Conservation (phyloP, 2,329 filamentous ascomycete genomes). For the Calycina marina region DNA sequence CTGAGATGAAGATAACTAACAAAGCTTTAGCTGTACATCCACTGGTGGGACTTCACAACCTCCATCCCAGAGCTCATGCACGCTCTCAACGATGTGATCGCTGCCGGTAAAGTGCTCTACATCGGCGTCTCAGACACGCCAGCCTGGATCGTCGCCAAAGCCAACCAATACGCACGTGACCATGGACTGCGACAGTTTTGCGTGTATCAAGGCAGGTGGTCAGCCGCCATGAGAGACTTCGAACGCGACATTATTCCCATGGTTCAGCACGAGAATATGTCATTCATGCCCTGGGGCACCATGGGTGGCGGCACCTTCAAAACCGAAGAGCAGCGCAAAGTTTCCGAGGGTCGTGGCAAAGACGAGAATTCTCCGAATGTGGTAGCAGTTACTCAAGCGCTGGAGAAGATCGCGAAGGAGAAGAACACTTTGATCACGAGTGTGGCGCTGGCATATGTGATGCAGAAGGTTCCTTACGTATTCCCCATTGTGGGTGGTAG, state of each 20-base stretch:
- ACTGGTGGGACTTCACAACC: slow-evolving; percentile 56
- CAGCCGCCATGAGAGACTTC: slow-evolving; percentile 43
- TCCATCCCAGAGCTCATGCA: slow-evolving; percentile 56
- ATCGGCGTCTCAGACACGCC: slow-evolving; percentile 52
- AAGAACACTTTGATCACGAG: slow-evolving; percentile 36
- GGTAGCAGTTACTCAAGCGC: too few relatives aligned
- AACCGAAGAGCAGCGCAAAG: slow-evolving; percentile 30
- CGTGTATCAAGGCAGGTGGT: slow-evolving; percentile 52
- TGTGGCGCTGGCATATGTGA: slow-evolving; percentile 40
- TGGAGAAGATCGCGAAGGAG: slow-evolving; percentile 42
- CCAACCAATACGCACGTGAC: slow-evolving; percentile 48
- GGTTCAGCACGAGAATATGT: slow-evolving; percentile 42
- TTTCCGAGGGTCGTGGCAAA: slow-evolving; percentile 22
- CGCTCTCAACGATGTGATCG: slow-evolving; percentile 44
- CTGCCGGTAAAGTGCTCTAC: slow-evolving; percentile 46
- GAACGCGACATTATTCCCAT: slow-evolving; percentile 47
- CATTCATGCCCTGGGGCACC: slow-evolving; percentile 38
- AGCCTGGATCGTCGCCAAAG: slow-evolving; percentile 51
- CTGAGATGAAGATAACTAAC: not conserved
- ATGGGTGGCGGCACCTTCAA: slow-evolving; percentile 36
- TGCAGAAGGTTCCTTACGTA: slow-evolving; percentile 26
- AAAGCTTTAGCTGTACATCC: slow-evolving; percentile 35
- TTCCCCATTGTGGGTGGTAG: slow-evolving; percentile 38
- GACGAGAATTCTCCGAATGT: too few relatives aligned
- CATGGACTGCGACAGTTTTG: slow-evolving; percentile 53